phyloP scores from a whole-genome alignment of 257 asterid species.

The Gentiana dahurica region DNA sequence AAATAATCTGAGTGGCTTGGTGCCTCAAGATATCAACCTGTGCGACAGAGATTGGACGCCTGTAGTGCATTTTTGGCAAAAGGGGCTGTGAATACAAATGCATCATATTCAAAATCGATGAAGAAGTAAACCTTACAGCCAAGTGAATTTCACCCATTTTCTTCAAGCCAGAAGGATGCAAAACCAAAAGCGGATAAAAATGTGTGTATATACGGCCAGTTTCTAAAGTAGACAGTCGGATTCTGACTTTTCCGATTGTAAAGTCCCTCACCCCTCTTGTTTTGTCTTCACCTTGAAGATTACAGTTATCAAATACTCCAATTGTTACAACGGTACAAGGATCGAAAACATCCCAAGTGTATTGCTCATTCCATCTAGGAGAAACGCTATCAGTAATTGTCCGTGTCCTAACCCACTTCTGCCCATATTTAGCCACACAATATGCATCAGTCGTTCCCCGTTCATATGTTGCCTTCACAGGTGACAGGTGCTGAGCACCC shows the following conservation, averaged over 20 bases:
- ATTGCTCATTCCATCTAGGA: conserved; percentile 44
- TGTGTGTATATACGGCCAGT: conserved; percentile 42
- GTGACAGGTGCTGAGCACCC: conserved; percentile 29
- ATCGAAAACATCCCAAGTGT: conserved; percentile 46
- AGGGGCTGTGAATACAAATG: conserved; percentile 41
- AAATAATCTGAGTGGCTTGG: conserved; percentile 41
- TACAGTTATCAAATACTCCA: conserved; percentile 41
- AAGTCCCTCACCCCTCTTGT: conserved; percentile 30
- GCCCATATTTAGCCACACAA: conserved; percentile 43
- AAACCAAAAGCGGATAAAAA: conserved; percentile 35
- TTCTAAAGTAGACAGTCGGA: conserved; percentile 39
- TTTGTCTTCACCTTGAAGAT: conserved; percentile 36
- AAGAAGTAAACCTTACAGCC: conserved; percentile 37
- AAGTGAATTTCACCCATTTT: conserved; percentile 47
- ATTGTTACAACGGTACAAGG: conserved; percentile 44
- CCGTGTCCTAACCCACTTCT: conserved; percentile 46
- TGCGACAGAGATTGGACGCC: conserved; percentile 29
- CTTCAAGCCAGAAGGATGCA: conserved; percentile 43
- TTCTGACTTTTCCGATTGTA: conserved; percentile 40
- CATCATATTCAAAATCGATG: conserved; percentile 42
- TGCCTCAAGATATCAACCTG: conserved; percentile 44
- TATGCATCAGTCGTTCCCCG: conserved; percentile 41
- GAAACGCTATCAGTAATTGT: conserved; percentile 35
- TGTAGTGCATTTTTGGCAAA: conserved; percentile 40
- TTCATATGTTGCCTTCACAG: conserved; percentile 34